Evolutionary conservation across 768 basidiomycete genomes (phyloP), one percentile per base, ranked within the genome.

Genomic region (Lentinula guzmanii): DNA sequence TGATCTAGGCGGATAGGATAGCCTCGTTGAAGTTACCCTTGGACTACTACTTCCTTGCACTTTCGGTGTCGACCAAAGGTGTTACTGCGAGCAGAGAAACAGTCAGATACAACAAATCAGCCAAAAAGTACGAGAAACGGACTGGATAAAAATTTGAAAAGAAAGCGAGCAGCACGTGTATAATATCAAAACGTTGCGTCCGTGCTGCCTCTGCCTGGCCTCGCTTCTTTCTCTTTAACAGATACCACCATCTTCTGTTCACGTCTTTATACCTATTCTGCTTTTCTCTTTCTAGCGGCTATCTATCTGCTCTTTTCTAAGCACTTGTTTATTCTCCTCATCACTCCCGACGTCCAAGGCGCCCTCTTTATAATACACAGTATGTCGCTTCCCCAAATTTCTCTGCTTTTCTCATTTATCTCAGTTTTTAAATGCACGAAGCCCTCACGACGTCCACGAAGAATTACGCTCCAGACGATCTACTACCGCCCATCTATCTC

Each of bases 371-470:
- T 64, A 62, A 66, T 61, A 61, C 53, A 58, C 67, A 60, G 58
- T 61, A 52, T 57, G 15, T 43, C 41, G 63, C 61, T 64, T 67
- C 62, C 63, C 61, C 63, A 67, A 71, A 70, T 63, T 71, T 69
- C 50, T 61, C 21, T 41, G 54, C 61, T 56, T 61, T 64, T 65
- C 58, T 66, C 72, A 68, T 53, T 51, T 70, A 68, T 67, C 70
- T 70, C 67, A 68, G 76, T 72, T 75, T 82, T 84, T 83, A 82
- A 82, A 89, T 89, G 86, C 83, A 83, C 82, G 80, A 83, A 76
- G 79, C 82, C 79, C 83, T 86, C 75, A 80, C 84, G 79, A 74
- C 82, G 76, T 77, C 82, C 65, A 77, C 76, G 61, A 76, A 75
- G 66, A 72, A 66, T 66, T 76, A 75, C 72, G 72, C 69, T 68